Evolutionary conservation across 2,329 filamentous ascomycete genomes (phyloP), one percentile per base, ranked within the genome.

Genomic region (Tolypocladium ovalisporum): DNA sequence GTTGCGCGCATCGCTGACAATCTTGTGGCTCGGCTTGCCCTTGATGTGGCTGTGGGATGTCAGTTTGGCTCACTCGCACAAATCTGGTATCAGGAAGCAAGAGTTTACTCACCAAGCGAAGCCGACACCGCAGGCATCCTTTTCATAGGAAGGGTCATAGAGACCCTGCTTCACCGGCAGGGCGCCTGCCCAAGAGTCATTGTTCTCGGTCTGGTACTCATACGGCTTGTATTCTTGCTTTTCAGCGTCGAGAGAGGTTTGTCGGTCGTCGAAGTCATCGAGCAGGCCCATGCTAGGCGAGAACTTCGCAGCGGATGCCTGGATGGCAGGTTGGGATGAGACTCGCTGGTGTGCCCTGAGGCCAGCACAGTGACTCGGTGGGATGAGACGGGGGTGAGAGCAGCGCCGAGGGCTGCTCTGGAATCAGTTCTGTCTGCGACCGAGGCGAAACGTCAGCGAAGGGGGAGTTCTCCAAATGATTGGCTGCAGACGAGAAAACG

Each of bases 91-190:
- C 6, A 37, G 5, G 22, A 56, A 19, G 12, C 24, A 12, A n/a
- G 15, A n/a, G 5, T 12, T 19, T 19, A 68, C 85, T 79, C 80
- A 95, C 90, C 93, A 96, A 75, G 93, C 90, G 76, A 99, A 99
- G 73, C 94, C 94, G 69, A 99, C 94, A 89, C 94, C 94, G 71
- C 94, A 99, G 65, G 94, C 92, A 92, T 99, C 94, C 76, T 97
- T 97, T 78, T 97, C 94, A 63, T 95, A 85, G 73, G 87, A 85
- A 62, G 94, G 94, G 77, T 97, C 92, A 73, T 99, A 99, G 55
- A 99, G 85, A 81, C 93, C 94, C 86, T 97, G 93, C 85, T 96
- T 96, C 83, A 95, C 85, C 70, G 94, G 94, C 67, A 99, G 84
- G 71, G 93, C 89, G 70, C 92, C 90, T 67, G 93, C 94, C 94